Evolutionary conservation across 208 protist genomes (phyloP).

Genomic region (Crithidia expoeki): DNA sequence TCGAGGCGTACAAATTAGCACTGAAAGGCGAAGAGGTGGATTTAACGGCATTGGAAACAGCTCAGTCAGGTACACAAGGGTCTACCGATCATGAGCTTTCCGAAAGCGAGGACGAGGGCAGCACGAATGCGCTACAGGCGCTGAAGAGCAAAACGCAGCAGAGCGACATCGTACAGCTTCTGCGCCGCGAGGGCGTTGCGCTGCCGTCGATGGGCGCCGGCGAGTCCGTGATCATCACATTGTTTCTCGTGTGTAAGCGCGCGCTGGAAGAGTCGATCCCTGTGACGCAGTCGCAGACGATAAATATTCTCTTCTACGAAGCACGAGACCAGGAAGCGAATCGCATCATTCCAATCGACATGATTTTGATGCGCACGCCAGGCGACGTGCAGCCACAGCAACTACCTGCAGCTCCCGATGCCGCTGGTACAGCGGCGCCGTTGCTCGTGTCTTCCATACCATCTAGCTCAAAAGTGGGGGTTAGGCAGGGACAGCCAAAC

Average conservation of each 20-base stretch:
- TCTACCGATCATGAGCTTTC: slow-evolving; percentile 59
- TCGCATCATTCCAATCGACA: slow-evolving; percentile 80
- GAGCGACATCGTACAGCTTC: slow-evolving; percentile 50
- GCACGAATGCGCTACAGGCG: slow-evolving; percentile 20
- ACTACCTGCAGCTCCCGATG: background rate
- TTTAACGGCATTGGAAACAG: slow-evolving; percentile 39
- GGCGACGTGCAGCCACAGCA: slow-evolving; percentile 36
- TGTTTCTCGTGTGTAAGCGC: slow-evolving; percentile 62
- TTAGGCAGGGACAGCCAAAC: background rate
- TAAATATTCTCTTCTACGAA: slow-evolving; percentile 83
- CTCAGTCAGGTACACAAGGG: slow-evolving; percentile 22
- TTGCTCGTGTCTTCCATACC: background rate
- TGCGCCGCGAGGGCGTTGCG: slow-evolving; percentile 69
- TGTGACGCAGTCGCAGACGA: slow-evolving; percentile 65
- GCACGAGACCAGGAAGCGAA: slow-evolving; percentile 82
- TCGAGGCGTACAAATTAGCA: slow-evolving; percentile 61
- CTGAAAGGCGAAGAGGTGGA: slow-evolving; percentile 77
- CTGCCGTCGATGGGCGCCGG: slow-evolving; percentile 78
- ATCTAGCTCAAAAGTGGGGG: background rate
- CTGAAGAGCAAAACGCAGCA: slow-evolving; percentile 33
- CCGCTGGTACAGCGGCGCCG: background rate
- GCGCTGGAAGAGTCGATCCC: slow-evolving; percentile 53
- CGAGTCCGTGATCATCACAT: slow-evolving; percentile 69
- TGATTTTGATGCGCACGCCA: slow-evolving; percentile 69
- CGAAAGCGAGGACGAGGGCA: slow-evolving; percentile 72